phyloP scores from a whole-genome alignment of 768 basidiomycete genomes.

The Gyrodon lividus region DNA sequence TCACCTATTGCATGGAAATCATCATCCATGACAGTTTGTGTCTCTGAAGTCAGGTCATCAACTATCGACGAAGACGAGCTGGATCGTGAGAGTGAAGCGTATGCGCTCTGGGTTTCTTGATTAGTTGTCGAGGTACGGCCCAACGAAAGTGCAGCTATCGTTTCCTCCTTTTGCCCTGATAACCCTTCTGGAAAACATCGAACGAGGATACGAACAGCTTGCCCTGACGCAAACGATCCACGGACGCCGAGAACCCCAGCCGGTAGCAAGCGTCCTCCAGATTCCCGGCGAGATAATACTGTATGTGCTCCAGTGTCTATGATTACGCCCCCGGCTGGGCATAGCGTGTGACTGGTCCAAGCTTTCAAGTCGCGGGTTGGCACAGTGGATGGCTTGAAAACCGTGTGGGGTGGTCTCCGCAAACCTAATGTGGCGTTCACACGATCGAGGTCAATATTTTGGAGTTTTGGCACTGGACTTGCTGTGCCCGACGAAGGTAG shows the following conservation, averaged over 20 bases:
- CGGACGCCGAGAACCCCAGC: conserved; percentile 86
- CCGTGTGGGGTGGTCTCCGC: conserved; percentile 76
- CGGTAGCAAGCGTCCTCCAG: conserved; percentile 88
- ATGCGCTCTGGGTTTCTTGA: conserved; percentile 20
- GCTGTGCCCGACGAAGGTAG: conserved; percentile 34
- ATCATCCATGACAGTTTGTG: conserved; percentile 30
- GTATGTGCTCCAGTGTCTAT: conserved; percentile 88
- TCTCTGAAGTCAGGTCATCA: conserved; percentile 25
- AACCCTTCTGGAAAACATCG: conserved; percentile 35
- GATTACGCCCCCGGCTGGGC: conserved; percentile 83
- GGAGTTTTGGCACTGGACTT: conserved; percentile 26
- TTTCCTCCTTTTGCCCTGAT: conserved; percentile 27
- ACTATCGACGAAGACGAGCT: conserved; percentile 34
- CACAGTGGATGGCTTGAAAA: conserved; percentile 73
- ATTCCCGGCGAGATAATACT: conserved; percentile 81
- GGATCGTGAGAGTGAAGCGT: conserved; percentile 39
- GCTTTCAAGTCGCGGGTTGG: conserved; percentile 86
- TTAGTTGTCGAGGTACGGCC: conserved; percentile 35
- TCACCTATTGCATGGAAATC: conserved; percentile 28
- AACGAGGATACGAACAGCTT: conserved; percentile 85
- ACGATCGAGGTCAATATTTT: conserved; percentile 23
- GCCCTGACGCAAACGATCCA: conserved; percentile 90
- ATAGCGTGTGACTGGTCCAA: conserved; percentile 96
- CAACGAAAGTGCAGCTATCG: conserved; percentile 27
- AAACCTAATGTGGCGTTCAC: conserved; percentile 23